These are phyloP conservation scores for Saksenaea oblongispora DNA, from an alignment of 371 early-diverging fungal species.

Conservation along the genomic window DNA sequence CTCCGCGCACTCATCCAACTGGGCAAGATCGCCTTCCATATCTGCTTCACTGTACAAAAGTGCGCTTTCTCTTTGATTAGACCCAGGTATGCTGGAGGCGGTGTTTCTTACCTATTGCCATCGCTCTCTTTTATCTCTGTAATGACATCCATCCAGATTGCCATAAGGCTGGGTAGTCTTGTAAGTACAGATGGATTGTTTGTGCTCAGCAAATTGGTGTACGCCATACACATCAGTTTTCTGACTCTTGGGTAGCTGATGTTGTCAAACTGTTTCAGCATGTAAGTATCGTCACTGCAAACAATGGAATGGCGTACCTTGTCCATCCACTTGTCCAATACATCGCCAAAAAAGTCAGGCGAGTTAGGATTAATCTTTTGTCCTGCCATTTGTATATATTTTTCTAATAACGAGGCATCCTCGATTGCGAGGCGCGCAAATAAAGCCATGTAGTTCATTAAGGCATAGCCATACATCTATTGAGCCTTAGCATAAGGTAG, in stretches of 20 bases:
- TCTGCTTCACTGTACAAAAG: conserved; percentile 69
- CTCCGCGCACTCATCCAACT: conserved; percentile 60
- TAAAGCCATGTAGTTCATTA: conserved; percentile 65
- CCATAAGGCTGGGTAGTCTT: conserved; percentile 54
- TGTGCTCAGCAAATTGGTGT: conserved; percentile 62
- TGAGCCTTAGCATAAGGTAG: not conserved
- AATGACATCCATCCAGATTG: conserved; percentile 67
- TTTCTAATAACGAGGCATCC: conserved; percentile 54
- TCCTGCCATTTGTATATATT: conserved; percentile 44
- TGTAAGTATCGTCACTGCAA: not conserved
- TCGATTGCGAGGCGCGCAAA: conserved; percentile 66
- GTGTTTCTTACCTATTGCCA: conserved; percentile 53
- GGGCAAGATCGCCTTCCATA: conserved; percentile 54
- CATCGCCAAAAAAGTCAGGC: conserved; percentile 40
- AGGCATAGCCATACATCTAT: conserved; percentile 63
- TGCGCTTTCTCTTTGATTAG: conserved; percentile 31
- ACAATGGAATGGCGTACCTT: conserved; percentile 51
- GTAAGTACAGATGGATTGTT: conserved; percentile 47
- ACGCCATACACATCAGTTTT: conserved; percentile 73
- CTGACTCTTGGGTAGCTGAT: conserved; percentile 72
- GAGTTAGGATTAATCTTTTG: conserved; percentile 45
- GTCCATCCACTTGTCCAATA: conserved; percentile 68
- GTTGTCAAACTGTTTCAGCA: conserved; percentile 67
- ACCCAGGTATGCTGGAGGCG: not conserved
- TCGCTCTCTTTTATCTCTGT: conserved; percentile 63